Percentiles rank a stretch among this genome's conserved stretches.
Conservation (phyloP, 2,329 filamentous ascomycete species). For the Hymenoscyphus fraxineus region DNA sequence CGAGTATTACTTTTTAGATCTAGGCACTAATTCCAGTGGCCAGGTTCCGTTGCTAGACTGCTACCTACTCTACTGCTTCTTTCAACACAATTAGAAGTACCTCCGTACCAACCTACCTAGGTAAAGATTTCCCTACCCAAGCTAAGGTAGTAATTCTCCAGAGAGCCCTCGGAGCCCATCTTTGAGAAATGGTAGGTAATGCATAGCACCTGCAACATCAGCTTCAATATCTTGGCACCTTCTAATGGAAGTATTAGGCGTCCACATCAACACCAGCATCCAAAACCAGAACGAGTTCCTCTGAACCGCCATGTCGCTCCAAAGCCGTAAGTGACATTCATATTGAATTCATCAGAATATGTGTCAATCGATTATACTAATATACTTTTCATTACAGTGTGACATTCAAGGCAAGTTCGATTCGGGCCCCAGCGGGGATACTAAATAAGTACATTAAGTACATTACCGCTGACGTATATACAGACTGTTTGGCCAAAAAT, state of each 20-base stretch:
- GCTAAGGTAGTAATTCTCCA: too few species aligned
- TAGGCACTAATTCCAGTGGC: too few species aligned
- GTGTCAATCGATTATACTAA: background rate
- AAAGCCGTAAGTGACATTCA: constrained; percentile 60
- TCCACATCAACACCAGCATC: constrained; percentile 23
- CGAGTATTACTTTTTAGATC: too few species aligned
- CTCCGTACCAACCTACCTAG: too few species aligned
- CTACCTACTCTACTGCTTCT: too few species aligned
- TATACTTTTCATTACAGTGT: constrained; percentile 51
- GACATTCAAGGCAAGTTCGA: constrained; percentile 73
- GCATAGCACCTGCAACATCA: background rate
- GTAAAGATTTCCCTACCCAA: too few species aligned
- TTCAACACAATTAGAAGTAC: too few species aligned
- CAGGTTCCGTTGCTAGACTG: too few species aligned
- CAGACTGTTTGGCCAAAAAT: constrained; percentile 81
- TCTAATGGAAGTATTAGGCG: background rate
- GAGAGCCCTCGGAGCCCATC: too few species aligned
- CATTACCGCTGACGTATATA: constrained; percentile 1
- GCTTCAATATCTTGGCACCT: background rate
- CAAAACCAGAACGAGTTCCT: constrained; percentile 57
- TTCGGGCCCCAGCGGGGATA: background rate
- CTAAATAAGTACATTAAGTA: too few species aligned
- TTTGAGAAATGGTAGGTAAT: too few species aligned
- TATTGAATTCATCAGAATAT: background rate
- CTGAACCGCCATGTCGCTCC: constrained; percentile 79